Conservation (phyloP, 2,329 filamentous ascomycete species). For the Aureobasidium leucospermi region DNA sequence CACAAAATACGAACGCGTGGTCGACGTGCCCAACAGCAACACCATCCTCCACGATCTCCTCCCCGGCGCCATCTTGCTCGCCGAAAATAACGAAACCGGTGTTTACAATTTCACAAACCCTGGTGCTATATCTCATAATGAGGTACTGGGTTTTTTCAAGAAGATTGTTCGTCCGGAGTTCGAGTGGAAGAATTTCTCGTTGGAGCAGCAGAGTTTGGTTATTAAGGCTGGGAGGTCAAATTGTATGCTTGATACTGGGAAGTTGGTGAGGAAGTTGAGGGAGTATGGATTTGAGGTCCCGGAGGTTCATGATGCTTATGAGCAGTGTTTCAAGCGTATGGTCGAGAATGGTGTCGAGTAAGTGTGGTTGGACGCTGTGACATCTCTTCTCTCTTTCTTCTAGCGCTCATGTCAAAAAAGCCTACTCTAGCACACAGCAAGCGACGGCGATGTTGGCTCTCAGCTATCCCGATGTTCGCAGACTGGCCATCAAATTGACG, state of each 20-base stretch:
- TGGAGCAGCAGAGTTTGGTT: conserved; percentile 60
- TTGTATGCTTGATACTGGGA: conserved; percentile 55
- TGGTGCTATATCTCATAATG: conserved; percentile 63
- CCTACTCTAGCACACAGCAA: too few species aligned
- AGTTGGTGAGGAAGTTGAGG: conserved; percentile 53
- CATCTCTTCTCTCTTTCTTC: too few species aligned
- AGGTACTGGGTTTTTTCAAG: conserved; percentile 56
- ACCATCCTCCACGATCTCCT: conserved; percentile 59
- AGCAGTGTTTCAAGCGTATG: conserved; percentile 57
- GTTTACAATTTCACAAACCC: conserved; percentile 67
- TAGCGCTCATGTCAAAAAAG: too few species aligned
- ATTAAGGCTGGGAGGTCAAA: conserved; percentile 62
- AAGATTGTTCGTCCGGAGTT: conserved; percentile 55
- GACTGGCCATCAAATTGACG: too few species aligned
- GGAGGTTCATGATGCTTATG: conserved; percentile 56
- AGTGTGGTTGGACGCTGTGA: too few species aligned
- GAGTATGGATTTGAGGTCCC: conserved; percentile 53
- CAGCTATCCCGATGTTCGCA: too few species aligned
- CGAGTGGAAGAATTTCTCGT: conserved; percentile 58
- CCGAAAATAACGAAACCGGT: conserved; percentile 55
- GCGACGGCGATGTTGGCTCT: too few species aligned
- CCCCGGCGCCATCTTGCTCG: conserved; percentile 52
- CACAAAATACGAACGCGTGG: conserved; percentile 55
- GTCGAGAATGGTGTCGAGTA: conserved; percentile 21
- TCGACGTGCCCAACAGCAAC: conserved; percentile 63